Base-by-base conservation (phyloP, 2,329 filamentous ascomycete species). In the Diaporthe sp. region DNA sequence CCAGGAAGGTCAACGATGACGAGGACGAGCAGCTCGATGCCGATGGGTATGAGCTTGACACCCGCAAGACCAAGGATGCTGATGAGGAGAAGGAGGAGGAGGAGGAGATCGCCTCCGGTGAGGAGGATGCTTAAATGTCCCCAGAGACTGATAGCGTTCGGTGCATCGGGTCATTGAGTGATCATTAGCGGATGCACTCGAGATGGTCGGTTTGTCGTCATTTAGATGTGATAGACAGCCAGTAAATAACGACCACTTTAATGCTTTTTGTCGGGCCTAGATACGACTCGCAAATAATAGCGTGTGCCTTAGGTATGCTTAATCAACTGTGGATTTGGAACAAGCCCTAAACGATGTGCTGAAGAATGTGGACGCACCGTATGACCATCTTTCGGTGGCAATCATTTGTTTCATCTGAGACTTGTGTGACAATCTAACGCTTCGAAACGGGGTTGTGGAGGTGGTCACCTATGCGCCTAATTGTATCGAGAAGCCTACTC, bases 41-140 rank as follows among this genome's bases (percentile, higher is more conserved):
- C 3, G 64, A 68, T 3, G 64, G 64, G 1, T 68, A 68, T 17
- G 64, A 68, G 64, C 47, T 68, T 2, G 64, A 68, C 33, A 68
- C 64, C 47, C 64, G 64, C 47, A 54, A 68, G 55, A 68, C 55
- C 58, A 30, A 72, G 45, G 69, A 58, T 1, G 45, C 58, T 15
- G 55, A 74, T 9, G 71, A 73, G 52, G 55, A 47, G 35, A 50
- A 57, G 33, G 73, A 75, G 25, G 74, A 71, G 22, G 8, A 71
- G n/a, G 70, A 71, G 50, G 61, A 50, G 22, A 6, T 35, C 4
- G 70, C 71, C 19, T 61, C 69, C 28, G 70, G 47, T 30, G 74
- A 70, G 74, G 60, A 71, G 50, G 70, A 64, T 12, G 22, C 58
- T 12, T 72, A 68, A 55, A 50, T 52, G 25, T 10, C 1, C 7